Conservation (phyloP, 768 basidiomycete species). For the Lactarius psammicola region DNA sequence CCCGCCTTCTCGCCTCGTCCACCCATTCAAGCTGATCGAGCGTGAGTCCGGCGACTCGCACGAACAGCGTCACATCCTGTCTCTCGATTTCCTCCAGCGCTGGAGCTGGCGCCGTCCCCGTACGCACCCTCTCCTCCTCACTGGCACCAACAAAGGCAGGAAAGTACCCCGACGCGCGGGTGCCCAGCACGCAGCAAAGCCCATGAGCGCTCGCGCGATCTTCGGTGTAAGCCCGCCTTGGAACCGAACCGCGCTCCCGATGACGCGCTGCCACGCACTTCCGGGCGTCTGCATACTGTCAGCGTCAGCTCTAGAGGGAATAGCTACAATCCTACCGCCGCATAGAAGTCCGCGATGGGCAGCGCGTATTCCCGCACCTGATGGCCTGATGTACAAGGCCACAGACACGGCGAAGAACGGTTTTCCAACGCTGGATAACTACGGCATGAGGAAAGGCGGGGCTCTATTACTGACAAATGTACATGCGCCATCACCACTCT, state of each 20-base stretch:
- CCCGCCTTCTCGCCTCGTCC: constrained; percentile 4
- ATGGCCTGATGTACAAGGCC: constrained; percentile 54
- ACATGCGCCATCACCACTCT: no score
- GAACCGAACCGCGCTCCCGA: constrained; percentile 52
- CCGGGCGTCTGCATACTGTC: neutral
- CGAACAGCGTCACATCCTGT: constrained; percentile 63
- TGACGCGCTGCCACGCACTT: constrained; percentile 52
- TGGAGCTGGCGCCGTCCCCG: constrained; percentile 12
- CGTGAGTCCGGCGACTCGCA: constrained; percentile 54
- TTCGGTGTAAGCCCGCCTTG: constrained; percentile 58
- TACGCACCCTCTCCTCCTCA: neutral
- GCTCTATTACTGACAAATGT: no score
- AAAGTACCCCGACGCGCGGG: constrained; percentile 37
- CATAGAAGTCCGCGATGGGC: constrained; percentile 51
- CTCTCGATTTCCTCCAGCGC: constrained; percentile 48
- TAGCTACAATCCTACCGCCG: constrained; percentile 25
- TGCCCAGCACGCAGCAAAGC: constrained; percentile 46
- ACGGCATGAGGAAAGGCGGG: no score
- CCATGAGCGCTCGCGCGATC: constrained; percentile 48
- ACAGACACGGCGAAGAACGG: constrained; percentile 53
- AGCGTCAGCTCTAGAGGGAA: neutral
- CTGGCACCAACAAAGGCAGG: constrained; percentile 12
- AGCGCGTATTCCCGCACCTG: constrained; percentile 52
- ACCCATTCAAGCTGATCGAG: constrained; percentile 34
- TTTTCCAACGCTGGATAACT: no score